phyloP scores from a whole-genome alignment of 2,329 filamentous ascomycete species.

The Colletotrichum echinochloae region DNA sequence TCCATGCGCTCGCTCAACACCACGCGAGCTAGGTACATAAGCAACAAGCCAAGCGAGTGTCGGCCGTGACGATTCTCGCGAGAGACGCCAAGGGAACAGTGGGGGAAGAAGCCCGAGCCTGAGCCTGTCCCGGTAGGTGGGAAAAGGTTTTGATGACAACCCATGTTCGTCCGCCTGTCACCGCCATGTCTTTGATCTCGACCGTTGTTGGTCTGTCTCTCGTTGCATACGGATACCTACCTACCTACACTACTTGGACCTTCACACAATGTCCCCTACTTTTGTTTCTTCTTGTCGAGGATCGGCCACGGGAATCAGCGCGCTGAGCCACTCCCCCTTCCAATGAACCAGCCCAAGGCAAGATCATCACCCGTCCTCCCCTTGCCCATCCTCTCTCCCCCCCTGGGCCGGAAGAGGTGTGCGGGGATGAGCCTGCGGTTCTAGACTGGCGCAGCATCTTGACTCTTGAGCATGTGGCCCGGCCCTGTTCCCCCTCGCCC shows the following conservation, averaged over 20 bases:
- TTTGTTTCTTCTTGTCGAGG: neutral
- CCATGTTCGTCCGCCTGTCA: conserved; percentile 17
- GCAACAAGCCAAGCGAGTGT: conserved; percentile 10
- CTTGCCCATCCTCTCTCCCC: too few species aligned
- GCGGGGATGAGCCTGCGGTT: conserved; percentile 18
- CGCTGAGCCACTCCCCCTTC: conserved; percentile 10
- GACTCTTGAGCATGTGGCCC: conserved; percentile 28
- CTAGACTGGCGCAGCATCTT: conserved; percentile 29
- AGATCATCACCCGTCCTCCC: conserved; percentile 20
- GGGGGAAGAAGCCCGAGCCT: conserved; percentile 1
- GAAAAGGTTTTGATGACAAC: conserved; percentile 31
- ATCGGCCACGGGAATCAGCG: neutral
- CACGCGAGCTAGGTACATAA: conserved; percentile 17
- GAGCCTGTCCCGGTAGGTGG: conserved; percentile 13
- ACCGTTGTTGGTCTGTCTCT: too few species aligned
- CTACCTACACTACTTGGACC: too few species aligned
- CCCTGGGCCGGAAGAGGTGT: neutral
- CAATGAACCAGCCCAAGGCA: conserved; percentile 14
- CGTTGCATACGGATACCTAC: too few species aligned
- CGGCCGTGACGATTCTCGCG: conserved; percentile 23
- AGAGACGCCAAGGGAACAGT: conserved; percentile 28
- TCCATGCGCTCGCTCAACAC: conserved; percentile 2
- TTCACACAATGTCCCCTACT: neutral
- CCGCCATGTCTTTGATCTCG: conserved; percentile 23
- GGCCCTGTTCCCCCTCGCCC: conserved; percentile 21